Evolutionary conservation across 2,329 filamentous ascomycete species (phyloP), one percentile per base, ranked within the genome.

Genomic region (Beauveria australis): DNA sequence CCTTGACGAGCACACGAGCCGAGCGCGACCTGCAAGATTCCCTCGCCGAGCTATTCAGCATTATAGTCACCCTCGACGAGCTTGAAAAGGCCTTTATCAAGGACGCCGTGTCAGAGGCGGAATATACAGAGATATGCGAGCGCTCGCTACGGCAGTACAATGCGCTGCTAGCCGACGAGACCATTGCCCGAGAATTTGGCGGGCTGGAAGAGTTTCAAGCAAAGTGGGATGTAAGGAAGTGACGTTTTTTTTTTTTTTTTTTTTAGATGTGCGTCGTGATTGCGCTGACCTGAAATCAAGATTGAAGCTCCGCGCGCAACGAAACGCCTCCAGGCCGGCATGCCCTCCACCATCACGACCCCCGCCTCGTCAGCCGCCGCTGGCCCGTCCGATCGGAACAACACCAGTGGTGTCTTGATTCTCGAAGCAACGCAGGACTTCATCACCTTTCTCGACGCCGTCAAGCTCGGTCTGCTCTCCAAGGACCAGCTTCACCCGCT

Each of bases 401-500:
- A 79, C 65, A 79, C 80, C 41, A 82, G 81, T 64, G 83, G 85
- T 10, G 78, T 85, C 3, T 74, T 97, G 41, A 95, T 97, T 62
- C 79, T 95, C 47, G 88, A 93, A 65, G 94, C 94, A 1, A 97
- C 93, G 1, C 92, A 99, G 74, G 95, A 97, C 73, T 99, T 99
- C 73, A 99, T 99, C 74, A 99, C 94, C 0, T 93, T 99, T 71
- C 83, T 99, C 57, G 94, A 99, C 71, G 95, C 94, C 18, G 82
- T 99, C 67, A 92, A 92, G 71, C 85, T 99, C 59, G 92, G 93
- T 49, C 85, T 97, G 69, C 81, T 96, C 12, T 93, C 93, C 53
- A 99, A 99, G 71, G 93, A 97, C 73, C 92, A 94, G 64, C 79
- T 99, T n/a, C 95, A 99, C 71, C 94, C 94, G 3, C 79, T 99